phyloP scores from a whole-genome alignment of 2,329 filamentous ascomycete genomes.

The Colletotrichum ledebouriae region DNA sequence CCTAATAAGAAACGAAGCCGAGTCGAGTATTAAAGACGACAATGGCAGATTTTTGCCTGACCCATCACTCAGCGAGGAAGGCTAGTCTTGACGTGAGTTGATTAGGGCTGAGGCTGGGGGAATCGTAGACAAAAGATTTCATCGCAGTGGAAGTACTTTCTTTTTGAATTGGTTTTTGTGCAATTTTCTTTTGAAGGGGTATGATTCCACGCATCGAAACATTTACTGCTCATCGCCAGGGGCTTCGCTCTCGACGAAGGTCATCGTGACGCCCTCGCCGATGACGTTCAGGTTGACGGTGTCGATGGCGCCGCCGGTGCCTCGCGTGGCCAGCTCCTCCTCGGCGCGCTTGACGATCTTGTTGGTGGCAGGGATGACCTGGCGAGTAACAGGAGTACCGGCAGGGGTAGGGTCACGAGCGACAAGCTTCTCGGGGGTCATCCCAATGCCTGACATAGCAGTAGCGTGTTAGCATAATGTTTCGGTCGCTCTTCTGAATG shows the following conservation, averaged over 20 bases:
- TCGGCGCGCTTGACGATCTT: constrained; percentile 37
- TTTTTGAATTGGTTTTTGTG: constrained; percentile 4
- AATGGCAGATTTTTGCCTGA: neutral
- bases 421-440: constrained; percentile 37
- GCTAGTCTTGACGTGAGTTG: constrained; percentile 17
- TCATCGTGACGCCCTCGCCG: constrained; percentile 61
- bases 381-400: constrained; percentile 29
- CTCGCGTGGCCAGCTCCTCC: constrained; percentile 40
- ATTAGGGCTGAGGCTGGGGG: constrained; percentile 32
- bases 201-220: neutral
- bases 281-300: constrained; percentile 61
- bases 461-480: neutral
- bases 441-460: constrained; percentile 30
- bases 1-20: constrained; percentile 6
- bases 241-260: constrained; percentile 59
- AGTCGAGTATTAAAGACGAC: neutral
- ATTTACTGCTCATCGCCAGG: constrained; percentile 49
- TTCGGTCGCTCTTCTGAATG: neutral
- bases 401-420: constrained; percentile 32
- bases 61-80: constrained; percentile 25
- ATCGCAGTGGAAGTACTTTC: neutral
- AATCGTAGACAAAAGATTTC: constrained; percentile 7
- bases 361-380: constrained; percentile 25
- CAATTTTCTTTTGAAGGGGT: neutral
- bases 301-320: constrained; percentile 52